Evolutionary conservation across 1,139 yeast species (phyloP), one percentile per base, ranked within the genome.

Genomic region (Candida sojae): DNA sequence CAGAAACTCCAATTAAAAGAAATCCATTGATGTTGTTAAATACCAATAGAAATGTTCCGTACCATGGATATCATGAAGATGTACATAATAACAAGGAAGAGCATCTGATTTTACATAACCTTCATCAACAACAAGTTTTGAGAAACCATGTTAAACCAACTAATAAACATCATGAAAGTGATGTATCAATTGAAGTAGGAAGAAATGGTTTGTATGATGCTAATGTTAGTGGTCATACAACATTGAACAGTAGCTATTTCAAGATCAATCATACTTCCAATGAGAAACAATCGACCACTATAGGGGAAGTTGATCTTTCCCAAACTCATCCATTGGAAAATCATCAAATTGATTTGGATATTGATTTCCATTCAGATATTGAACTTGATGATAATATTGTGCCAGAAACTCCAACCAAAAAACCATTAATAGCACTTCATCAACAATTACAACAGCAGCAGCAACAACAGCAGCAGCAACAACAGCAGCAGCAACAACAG

Each of bases 1-100:
- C 96, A 0, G 96, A 89, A 56, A 89, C 96, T 0, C 96, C 96
- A 0, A 86, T 90, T 59, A 89, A 88, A 60, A 80, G 79, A 58
- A 76, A 74, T 51, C 79, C 90, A 69, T 47, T 70, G 50, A 67
- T 68, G 66, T 52, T 73, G 48, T 56, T 72, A 46, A 67, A 64
- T 46, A 62, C 67, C 11, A 66, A 65, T 49, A 59, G 55, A 23
- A 31, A 17, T n/a, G 11, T 41, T 23, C 38, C 43, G 2, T 34
- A 12, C 11, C 38, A 41, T 33, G 45, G 54, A 12, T 43, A 49
- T 8, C 25, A 17, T 32, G 36, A 25, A 12, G 43, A 41, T 31
- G 13, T 5, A 3, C 17, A 41, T 13, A 29, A 33, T 26, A 29
- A 33, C 12, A 34, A 32, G 23, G 38, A 26, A 5, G 38, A 26